Conservation (phyloP, 2,329 filamentous ascomycete genomes). For the Aureobasidium lini region DNA sequence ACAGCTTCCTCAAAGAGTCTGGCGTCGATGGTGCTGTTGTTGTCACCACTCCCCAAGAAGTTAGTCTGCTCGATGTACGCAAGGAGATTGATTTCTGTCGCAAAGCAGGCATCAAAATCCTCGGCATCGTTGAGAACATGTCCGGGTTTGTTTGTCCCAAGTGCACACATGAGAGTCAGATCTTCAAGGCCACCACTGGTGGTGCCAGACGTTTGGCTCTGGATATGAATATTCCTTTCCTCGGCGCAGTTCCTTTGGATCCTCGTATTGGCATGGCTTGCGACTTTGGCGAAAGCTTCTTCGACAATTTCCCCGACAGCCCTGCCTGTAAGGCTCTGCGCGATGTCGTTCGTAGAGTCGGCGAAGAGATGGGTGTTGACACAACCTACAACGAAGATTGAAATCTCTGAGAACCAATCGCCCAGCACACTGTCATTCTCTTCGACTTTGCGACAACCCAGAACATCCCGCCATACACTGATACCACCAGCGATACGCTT, state of each 20-base stretch:
- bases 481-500: not conserved
- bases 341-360: slow-evolving; percentile 66
- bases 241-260: slow-evolving; percentile 85
- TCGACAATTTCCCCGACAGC: slow-evolving; percentile 88
- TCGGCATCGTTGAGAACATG: slow-evolving; percentile 98
- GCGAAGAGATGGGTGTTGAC: slow-evolving; percentile 26
- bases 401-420: not conserved
- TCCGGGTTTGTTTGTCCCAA: slow-evolving; percentile 92
- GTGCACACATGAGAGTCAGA: slow-evolving; percentile 71
- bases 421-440: no score
- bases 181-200: slow-evolving; percentile 87
- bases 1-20: slow-evolving; percentile 80
- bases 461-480: not conserved
- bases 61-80: slow-evolving; percentile 81
- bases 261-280: slow-evolving; percentile 93
- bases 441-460: not conserved
- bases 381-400: not conserved
- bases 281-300: slow-evolving; percentile 95
- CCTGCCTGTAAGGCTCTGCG: slow-evolving; percentile 79
- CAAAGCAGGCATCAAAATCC: slow-evolving; percentile 81
- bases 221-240: slow-evolving; percentile 80
- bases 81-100: slow-evolving; percentile 98
- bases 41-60: slow-evolving; percentile 92
- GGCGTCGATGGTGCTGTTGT: slow-evolving; percentile 90
- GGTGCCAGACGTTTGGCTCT: slow-evolving; percentile 72